These are phyloP conservation scores for Helichrysum umbraculigerum DNA, from an alignment of 129 eudicot species.

Conservation along the genomic window DNA sequence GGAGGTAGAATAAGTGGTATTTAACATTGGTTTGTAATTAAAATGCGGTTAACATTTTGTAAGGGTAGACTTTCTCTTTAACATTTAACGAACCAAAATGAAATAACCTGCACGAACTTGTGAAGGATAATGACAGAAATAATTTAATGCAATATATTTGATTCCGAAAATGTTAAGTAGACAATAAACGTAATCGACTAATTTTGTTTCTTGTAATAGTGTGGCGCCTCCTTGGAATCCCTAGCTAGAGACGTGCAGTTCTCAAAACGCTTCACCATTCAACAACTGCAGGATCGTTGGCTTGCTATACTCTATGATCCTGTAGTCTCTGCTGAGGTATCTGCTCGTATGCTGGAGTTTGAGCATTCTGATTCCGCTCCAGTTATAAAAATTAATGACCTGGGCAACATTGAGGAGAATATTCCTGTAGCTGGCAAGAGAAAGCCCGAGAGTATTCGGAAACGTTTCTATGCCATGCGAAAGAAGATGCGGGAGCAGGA, in stretches of 20 bases:
- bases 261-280: conserved; percentile 53
- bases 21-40: not conserved
- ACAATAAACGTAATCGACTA: not conserved
- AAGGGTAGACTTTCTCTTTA: not conserved
- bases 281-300: conserved; percentile 71
- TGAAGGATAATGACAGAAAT: not conserved
- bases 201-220: conserved; percentile 35
- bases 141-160: not conserved
- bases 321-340: conserved; percentile 46
- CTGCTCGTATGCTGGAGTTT: conserved; percentile 49
- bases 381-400: conserved; percentile 7
- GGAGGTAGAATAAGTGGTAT: not conserved
- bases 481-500: conserved; percentile 48
- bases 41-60: not conserved
- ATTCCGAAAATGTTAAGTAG: not conserved
- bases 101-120: not conserved
- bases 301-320: conserved; percentile 63
- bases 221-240: conserved; percentile 71
- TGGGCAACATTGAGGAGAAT: conserved; percentile 29
- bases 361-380: conserved; percentile 38
- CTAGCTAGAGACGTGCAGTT: conserved; percentile 67
- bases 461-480: conserved; percentile 54
- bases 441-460: conserved; percentile 49
- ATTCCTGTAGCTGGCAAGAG: conserved; percentile 44
- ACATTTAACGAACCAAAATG: not conserved